These are phyloP conservation scores for Orbilia javanica DNA, from an alignment of 2,329 filamentous ascomycete genomes.

Conservation along the genomic window DNA sequence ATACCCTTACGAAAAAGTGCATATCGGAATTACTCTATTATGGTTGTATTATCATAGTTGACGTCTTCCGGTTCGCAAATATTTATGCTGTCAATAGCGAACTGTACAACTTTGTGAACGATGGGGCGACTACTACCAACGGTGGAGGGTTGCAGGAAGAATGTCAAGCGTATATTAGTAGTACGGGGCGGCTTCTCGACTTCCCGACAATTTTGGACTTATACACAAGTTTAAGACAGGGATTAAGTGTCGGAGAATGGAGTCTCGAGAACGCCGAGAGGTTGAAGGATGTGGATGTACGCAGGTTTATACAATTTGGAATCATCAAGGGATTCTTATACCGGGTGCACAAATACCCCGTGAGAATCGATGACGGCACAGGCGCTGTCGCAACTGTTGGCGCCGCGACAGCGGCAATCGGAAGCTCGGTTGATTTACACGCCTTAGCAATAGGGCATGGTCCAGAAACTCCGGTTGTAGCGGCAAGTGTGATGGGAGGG, in stretches of 20 bases:
- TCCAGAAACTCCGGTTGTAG: slow-evolving; percentile 20
- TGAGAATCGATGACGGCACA: slow-evolving; percentile 69
- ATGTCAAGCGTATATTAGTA: slow-evolving; percentile 84
- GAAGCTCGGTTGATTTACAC: slow-evolving; percentile 39
- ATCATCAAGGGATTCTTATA: slow-evolving; percentile 96
- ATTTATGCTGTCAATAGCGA: slow-evolving; percentile 88
- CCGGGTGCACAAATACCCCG: slow-evolving; percentile 89
- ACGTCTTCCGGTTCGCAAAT: slow-evolving; percentile 93
- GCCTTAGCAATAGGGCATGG: slow-evolving; percentile 29
- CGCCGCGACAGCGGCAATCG: background rate
- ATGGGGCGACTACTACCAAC: slow-evolving; percentile 64
- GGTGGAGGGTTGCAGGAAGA: slow-evolving; percentile 81
- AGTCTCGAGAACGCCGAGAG: slow-evolving; percentile 79
- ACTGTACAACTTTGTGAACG: slow-evolving; percentile 82
- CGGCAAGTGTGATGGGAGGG: slow-evolving; percentile 60
- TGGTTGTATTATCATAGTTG: slow-evolving; percentile 87
- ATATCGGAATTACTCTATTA: slow-evolving; percentile 93
- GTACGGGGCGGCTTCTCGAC: slow-evolving; percentile 33
- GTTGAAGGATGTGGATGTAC: slow-evolving; percentile 83
- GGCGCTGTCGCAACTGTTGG: slow-evolving; percentile 32
- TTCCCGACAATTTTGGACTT: slow-evolving; percentile 76
- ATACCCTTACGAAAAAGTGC: slow-evolving; percentile 86
- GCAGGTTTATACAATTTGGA: slow-evolving; percentile 93
- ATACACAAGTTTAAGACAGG: slow-evolving; percentile 86
- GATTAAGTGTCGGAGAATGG: slow-evolving; percentile 88